phyloP scores from a whole-genome alignment of 2,329 filamentous ascomycete genomes.

The Phialemonium atrogriseum region DNA sequence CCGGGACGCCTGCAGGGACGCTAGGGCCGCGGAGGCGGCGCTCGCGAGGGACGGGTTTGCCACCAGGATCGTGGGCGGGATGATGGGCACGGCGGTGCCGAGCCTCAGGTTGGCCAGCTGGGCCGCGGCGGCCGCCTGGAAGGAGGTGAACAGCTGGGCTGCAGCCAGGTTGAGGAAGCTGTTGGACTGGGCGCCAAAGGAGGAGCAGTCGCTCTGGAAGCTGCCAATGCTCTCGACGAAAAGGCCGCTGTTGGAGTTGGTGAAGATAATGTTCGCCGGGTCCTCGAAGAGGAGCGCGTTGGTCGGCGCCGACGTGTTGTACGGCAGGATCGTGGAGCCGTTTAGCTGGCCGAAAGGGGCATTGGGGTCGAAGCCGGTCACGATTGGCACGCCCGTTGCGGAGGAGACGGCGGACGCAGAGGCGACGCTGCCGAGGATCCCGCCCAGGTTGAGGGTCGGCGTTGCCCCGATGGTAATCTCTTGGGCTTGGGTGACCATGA shows the following conservation, averaged over 20 bases:
- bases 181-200: conserved; percentile 16
- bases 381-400: conserved; percentile 9
- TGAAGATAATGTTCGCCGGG: conserved; percentile 28
- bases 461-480: conserved; percentile 25
- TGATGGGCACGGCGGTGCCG: conserved; percentile 8
- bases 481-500: conserved; percentile 28
- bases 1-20: background rate
- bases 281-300: conserved; percentile 24
- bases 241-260: conserved; percentile 18
- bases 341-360: conserved; percentile 25
- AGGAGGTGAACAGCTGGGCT: conserved; percentile 17
- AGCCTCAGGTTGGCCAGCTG: conserved; percentile 17
- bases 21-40: too few relatives aligned
- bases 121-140: conserved; percentile 19
- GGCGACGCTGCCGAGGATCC: conserved; percentile 7
- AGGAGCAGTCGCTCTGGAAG: conserved; percentile 24
- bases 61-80: conserved; percentile 5
- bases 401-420: conserved; percentile 7
- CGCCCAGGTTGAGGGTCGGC: conserved; percentile 13
- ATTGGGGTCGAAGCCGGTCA: conserved; percentile 18
- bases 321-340: conserved; percentile 25
- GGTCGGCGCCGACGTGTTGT: conserved; percentile 20
- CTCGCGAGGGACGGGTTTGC: conserved; percentile 2
- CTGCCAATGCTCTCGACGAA: conserved; percentile 24
- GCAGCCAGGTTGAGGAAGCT: conserved; percentile 20